Evolutionary conservation across 257 asterid species (phyloP).

Genomic region (Leonotis leonurus): DNA sequence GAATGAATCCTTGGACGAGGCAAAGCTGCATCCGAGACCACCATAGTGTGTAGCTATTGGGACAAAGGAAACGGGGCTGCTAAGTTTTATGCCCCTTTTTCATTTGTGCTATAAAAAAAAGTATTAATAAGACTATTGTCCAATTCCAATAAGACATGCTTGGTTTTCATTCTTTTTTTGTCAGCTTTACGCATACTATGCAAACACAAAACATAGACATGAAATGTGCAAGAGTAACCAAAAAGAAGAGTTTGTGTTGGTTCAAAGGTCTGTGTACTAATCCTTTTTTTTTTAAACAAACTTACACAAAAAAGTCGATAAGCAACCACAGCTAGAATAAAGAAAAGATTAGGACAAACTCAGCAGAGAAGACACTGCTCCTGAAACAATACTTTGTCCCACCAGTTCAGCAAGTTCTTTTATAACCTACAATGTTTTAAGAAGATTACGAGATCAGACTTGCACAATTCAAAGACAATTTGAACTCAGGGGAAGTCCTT

Average conservation of each 20-base stretch:
- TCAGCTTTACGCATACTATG: neutral
- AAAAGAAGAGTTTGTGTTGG: neutral
- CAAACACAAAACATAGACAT: neutral
- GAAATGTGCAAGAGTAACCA: neutral
- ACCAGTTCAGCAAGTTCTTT: too few relatives aligned
- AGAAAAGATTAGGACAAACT: too few relatives aligned
- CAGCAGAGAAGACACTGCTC: too few relatives aligned
- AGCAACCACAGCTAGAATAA: neutral
- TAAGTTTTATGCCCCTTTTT: neutral
- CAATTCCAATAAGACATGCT: neutral
- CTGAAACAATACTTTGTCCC: too few relatives aligned
- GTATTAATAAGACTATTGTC: neutral
- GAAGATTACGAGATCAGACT: too few relatives aligned
- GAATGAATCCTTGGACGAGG: neutral
- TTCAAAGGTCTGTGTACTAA: neutral
- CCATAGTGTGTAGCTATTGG: neutral
- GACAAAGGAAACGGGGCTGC: neutral
- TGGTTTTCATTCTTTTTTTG: neutral
- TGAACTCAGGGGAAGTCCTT: too few relatives aligned
- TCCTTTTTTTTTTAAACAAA: neutral
- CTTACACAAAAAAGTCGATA: neutral
- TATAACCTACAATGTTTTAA: too few relatives aligned
- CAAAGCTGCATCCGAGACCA: neutral
- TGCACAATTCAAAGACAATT: too few relatives aligned
- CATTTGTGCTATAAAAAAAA: neutral